Conservation (phyloP, 495 filamentous ascomycete species). For the Evernia prunastri region DNA sequence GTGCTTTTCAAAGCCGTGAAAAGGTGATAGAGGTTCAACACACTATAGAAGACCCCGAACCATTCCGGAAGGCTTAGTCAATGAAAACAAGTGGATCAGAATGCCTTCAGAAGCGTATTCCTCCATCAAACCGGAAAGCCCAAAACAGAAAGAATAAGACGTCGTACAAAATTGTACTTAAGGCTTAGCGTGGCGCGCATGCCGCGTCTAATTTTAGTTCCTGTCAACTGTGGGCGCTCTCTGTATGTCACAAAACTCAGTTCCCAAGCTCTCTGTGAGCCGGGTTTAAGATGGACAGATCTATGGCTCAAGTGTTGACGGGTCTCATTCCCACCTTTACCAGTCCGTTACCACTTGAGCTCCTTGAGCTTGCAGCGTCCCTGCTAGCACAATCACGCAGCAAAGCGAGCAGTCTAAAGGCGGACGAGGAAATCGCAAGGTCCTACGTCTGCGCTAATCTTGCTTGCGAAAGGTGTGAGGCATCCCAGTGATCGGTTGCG, state of each 20-base stretch:
- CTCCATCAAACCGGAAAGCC: neutral
- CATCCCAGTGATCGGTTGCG: neutral
- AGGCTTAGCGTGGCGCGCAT: neutral
- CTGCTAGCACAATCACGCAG: conserved; percentile 82
- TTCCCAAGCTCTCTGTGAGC: neutral
- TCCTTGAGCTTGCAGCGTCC: conserved; percentile 68
- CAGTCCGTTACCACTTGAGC: conserved; percentile 61
- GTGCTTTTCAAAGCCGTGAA: neutral
- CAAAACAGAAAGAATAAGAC: neutral
- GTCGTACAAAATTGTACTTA: neutral
- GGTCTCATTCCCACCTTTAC: conserved; percentile 74
- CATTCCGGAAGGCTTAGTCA: neutral
- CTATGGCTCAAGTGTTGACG: conserved; percentile 67
- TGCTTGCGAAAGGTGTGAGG: conserved; percentile 69
- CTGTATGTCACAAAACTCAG: no score
- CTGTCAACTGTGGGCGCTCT: no score
- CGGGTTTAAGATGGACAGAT: conserved; percentile 53
- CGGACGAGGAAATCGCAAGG: conserved; percentile 82
- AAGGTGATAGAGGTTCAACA: neutral
- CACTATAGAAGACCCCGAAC: neutral
- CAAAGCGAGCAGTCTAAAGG: conserved; percentile 70
- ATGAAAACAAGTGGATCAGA: neutral
- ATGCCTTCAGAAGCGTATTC: no score
- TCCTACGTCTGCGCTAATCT: conserved; percentile 86
- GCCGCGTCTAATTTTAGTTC: no score